These are phyloP conservation scores for Curvularia lunata DNA, from an alignment of 2,329 filamentous ascomycete species.

Conservation along the genomic window DNA sequence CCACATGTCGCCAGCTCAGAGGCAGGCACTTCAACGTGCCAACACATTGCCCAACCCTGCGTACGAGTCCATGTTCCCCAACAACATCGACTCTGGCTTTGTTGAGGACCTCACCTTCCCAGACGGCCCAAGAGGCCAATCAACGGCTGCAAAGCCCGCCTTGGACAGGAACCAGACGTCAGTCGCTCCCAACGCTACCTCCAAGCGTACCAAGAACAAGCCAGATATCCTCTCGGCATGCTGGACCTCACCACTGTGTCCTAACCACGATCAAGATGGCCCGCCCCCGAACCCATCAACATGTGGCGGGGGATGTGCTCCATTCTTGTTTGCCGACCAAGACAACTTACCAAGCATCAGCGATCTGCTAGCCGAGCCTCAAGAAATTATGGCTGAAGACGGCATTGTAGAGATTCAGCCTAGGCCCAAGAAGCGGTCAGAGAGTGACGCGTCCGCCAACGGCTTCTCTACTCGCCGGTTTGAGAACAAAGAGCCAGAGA, in stretches of 20 bases:
- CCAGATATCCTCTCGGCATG: constrained; percentile 50
- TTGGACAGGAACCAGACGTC: constrained; percentile 27
- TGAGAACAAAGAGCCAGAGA: constrained; percentile 25
- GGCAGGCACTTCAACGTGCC: constrained; percentile 34
- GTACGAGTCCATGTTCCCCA: constrained; percentile 48
- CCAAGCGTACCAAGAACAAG: constrained; percentile 46
- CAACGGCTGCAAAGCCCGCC: constrained; percentile 21
- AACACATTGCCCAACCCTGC: constrained; percentile 45
- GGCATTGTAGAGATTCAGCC: constrained; percentile 48
- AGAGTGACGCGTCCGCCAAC: constrained; percentile 40
- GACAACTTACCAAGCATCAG: constrained; percentile 41
- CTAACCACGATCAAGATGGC: constrained; percentile 48
- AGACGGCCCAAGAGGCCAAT: constrained; percentile 38
- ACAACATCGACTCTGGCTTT: constrained; percentile 44
- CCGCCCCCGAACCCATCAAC: constrained; percentile 50
- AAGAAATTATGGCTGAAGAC: constrained; percentile 44
- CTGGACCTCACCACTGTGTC: constrained; percentile 52
- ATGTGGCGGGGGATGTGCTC: constrained; percentile 50
- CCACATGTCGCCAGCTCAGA: constrained; percentile 35
- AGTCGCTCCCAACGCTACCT: constrained; percentile 20
- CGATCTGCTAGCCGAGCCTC: constrained; percentile 36
- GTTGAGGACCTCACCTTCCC: constrained; percentile 49
- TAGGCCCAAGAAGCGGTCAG: constrained; percentile 45
- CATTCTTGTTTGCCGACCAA: constrained; percentile 49
- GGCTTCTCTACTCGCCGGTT: constrained; percentile 43